Evolutionary conservation across 768 basidiomycete genomes (phyloP), one percentile per base, ranked within the genome.

Genomic region (Hygrophorus pudorinus): DNA sequence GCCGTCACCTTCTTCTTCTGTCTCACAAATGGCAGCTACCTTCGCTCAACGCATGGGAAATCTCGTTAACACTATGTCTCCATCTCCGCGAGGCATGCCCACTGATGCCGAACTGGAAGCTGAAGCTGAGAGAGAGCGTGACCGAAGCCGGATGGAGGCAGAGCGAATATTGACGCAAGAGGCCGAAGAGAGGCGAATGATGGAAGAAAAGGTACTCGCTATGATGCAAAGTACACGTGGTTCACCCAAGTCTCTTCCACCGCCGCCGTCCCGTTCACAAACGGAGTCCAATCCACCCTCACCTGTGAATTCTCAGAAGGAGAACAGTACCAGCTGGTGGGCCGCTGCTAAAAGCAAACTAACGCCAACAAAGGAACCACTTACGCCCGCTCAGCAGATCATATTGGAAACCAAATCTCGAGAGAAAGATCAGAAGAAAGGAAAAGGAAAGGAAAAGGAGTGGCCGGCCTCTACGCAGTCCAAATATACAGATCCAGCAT

Each of bases 311-410:
- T 79, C 80, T 5, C 72, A 79, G 53, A 82, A 83, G 60, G 84
- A 81, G n/a, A 56, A 58, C 1, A 55, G 49, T 34, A 18, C 59
- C 1, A 68, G 69, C 36, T 90, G 88, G 88, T 87, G 86, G 83
- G 60, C 73, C 9, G 68, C 76, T 2, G 77, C 86, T 14, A 89
- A 85, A 69, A 76, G 75, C 51, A 78, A 66, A 51, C 70, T 91
- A 8, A 87, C 85, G 1, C 85, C 87, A 2, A 81, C 81, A 10
- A 90, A 88, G 53, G 77, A 84, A 11, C 58, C 64, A 13, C 75
- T 86, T n/a, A 90, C 88, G 0, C 85, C 87, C 7, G 87, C 88
- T 0, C 87, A 90, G 54, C 85, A 87, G 52, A 70, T 91, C 43
- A 79, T 89, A 38, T 70, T 73, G 45, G 86, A 90, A 6, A 67